Evolutionary conservation across 2,329 filamentous ascomycete genomes (phyloP).

Genomic region (Gyromitra esculenta): DNA sequence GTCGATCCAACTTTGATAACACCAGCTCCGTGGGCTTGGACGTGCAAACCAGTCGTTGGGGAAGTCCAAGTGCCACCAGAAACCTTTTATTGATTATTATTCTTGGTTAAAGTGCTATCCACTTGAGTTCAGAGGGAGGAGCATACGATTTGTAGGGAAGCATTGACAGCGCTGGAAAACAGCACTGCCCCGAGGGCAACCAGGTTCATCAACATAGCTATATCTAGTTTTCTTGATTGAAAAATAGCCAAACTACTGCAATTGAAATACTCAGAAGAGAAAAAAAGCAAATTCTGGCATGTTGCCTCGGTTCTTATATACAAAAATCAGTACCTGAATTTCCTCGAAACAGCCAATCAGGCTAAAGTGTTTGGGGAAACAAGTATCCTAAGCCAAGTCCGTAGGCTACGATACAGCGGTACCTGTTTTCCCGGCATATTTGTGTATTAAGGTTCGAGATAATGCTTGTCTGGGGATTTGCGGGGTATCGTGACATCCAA

Average conservation of each 20-base stretch:
- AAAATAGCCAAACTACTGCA: background rate
- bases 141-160: conserved; percentile 45
- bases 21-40: conserved; percentile 74
- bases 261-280: conserved; percentile 1
- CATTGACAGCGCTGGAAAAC: conserved; percentile 31
- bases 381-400: conserved; percentile 3
- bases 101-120: conserved; percentile 4
- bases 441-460: conserved; percentile 9
- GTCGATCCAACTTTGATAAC: conserved; percentile 69
- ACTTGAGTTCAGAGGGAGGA: background rate
- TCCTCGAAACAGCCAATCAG: conserved; percentile 19
- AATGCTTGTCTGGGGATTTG: conserved; percentile 32
- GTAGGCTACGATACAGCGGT: conserved; percentile 1
- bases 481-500: conserved; percentile 34
- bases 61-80: conserved; percentile 57
- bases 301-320: conserved; percentile 30
- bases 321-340: background rate
- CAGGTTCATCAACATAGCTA: conserved; percentile 37
- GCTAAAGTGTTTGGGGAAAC: conserved; percentile 38
- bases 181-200: conserved; percentile 39
- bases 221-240: conserved; percentile 15
- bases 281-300: conserved; percentile 11
- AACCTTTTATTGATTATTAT: conserved; percentile 21
- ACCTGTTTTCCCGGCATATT: conserved; percentile 35
- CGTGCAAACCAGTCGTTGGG: conserved; percentile 66